Evolutionary conservation across 164 flowering plant genomes (phyloP).

Genomic region (Chimonanthus salicifolius): DNA sequence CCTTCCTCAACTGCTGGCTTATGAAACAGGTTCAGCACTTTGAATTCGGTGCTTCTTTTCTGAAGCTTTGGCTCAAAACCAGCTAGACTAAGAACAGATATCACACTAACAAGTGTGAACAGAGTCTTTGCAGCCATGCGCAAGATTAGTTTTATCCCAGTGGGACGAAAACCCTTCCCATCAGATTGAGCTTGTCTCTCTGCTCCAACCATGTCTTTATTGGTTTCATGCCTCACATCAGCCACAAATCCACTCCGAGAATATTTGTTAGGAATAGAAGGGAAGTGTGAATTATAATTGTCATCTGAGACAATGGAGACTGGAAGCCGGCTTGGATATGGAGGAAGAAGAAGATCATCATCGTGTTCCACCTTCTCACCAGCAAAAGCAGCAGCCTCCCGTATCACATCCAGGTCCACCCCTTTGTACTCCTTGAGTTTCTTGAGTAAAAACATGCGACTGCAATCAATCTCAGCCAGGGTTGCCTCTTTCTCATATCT

Average conservation of each 20-base stretch:
- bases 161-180: conserved; percentile 19
- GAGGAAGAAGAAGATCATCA: conserved; percentile 85
- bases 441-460: conserved; percentile 61
- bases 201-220: conserved; percentile 12
- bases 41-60: conserved; percentile 30
- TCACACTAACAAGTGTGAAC: conserved; percentile 60
- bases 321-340: conserved; percentile 65
- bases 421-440: conserved; percentile 84
- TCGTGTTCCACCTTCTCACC: conserved; percentile 66
- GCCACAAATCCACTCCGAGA: conserved; percentile 30
- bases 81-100: conserved; percentile 53
- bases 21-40: conserved; percentile 29
- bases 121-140: conserved; percentile 49
- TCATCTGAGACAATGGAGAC: conserved; percentile 35
- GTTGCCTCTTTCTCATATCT: conserved; percentile 71
- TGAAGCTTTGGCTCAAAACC: conserved; percentile 52
- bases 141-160: conserved; percentile 34
- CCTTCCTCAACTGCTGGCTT: conserved; percentile 19
- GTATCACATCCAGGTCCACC: conserved; percentile 70
- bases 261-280: conserved; percentile 18
- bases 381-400: conserved; percentile 77
- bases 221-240: conserved; percentile 23
- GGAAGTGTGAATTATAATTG: conserved; percentile 30
- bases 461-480: conserved; percentile 69
- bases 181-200: conserved; percentile 14